A percentile compares a stretch with the other conserved stretches of the same genome.
Evolutionary conservation across 1,284 basidiomycete species (phyloP).

Genomic region (Caloboletus inedulis): DNA sequence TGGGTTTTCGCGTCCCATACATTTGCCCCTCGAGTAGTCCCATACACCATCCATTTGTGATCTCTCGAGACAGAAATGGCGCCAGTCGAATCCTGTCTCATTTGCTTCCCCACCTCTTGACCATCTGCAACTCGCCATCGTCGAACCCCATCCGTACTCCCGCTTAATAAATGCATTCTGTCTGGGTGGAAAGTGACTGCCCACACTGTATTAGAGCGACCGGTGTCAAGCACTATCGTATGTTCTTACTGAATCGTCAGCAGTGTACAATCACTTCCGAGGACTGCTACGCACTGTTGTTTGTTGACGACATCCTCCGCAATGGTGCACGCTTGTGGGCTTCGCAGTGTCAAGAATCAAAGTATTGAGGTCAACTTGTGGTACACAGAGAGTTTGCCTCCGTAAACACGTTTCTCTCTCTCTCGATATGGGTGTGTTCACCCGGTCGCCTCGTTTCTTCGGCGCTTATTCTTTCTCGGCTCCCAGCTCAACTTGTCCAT

Average conservation of each 20-base stretch:
- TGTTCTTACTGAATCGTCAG: too few species aligned
- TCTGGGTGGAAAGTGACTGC: neutral
- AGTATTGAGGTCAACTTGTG: neutral
- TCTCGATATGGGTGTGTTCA: too few species aligned
- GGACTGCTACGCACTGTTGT: too few species aligned
- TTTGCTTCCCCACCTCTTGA: neutral
- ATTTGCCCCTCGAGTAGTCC: neutral
- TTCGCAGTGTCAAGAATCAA: neutral
- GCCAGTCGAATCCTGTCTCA: neutral
- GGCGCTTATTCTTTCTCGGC: too few species aligned
- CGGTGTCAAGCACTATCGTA: too few species aligned
- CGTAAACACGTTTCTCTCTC: neutral
- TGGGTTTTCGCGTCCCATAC: neutral
- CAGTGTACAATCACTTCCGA: too few species aligned
- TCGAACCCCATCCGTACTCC: neutral
- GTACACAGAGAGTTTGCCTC: neutral
- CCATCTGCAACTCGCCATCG: neutral
- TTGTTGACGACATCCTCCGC: neutral
- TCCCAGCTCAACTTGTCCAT: constrained; percentile 40
- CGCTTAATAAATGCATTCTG: neutral
- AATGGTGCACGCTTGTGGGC: neutral
- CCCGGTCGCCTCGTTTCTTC: too few species aligned
- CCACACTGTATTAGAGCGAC: too few species aligned
- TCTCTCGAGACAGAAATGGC: neutral
- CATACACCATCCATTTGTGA: neutral